phyloP scores from a whole-genome alignment of 2,329 filamentous ascomycete species.

The Gremmenia infestans region DNA sequence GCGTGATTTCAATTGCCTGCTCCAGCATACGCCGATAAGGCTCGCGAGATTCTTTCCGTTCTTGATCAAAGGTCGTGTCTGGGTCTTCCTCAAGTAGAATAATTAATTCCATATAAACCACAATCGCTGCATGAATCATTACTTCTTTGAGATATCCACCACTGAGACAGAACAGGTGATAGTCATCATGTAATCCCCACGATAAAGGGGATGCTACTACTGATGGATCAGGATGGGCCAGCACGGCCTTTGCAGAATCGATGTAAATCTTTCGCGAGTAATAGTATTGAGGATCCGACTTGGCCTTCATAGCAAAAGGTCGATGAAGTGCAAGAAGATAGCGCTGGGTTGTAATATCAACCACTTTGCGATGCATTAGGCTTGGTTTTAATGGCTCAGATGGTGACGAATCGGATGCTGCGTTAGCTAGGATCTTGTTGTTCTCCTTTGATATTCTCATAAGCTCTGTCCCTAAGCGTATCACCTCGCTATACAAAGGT shows the following conservation, averaged over 20 bases:
- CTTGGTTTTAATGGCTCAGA: not conserved
- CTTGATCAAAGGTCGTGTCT: slow-evolving; percentile 26
- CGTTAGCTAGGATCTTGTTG: slow-evolving; percentile 9
- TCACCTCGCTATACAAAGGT: slow-evolving; percentile 43
- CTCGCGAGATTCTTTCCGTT: slow-evolving; percentile 26
- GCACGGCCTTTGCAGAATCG: slow-evolving; percentile 35
- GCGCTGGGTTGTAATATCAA: slow-evolving; percentile 48
- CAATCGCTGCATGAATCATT: slow-evolving; percentile 36
- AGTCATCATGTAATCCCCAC: slow-evolving; percentile 2
- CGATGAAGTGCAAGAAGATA: slow-evolving; percentile 52
- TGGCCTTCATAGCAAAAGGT: slow-evolving; percentile 40
- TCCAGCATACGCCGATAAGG: slow-evolving; percentile 31
- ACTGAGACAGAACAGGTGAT: slow-evolving; percentile 31
- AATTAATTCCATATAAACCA: slow-evolving; percentile 41
- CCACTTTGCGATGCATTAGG: slow-evolving; percentile 38
- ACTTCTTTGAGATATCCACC: slow-evolving; percentile 40
- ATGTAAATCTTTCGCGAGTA: slow-evolving; percentile 45
- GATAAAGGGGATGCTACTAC: not conserved
- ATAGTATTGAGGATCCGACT: slow-evolving; percentile 41
- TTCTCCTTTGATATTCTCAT: slow-evolving; percentile 30
- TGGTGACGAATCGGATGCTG: not conserved
- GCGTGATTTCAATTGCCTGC: slow-evolving; percentile 28
- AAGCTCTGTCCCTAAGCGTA: slow-evolving; percentile 43
- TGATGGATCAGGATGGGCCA: slow-evolving; percentile 9
- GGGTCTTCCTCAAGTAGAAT: slow-evolving; percentile 13